Evolutionary conservation across 768 basidiomycete genomes (phyloP), one percentile per base, ranked within the genome.

Genomic region (Krasilnikovozyma curviuscula): DNA sequence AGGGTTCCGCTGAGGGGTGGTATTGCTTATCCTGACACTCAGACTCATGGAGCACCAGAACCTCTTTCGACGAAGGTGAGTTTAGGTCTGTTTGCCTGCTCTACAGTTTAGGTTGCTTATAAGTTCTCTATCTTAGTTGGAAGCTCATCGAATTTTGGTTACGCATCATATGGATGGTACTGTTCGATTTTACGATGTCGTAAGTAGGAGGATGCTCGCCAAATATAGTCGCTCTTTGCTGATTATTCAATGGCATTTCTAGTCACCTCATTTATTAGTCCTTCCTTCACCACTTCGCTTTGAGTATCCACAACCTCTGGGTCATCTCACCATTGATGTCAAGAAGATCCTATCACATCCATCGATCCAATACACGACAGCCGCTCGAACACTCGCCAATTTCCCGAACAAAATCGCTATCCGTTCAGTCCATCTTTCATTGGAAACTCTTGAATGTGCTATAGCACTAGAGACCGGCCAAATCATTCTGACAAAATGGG

Each of bases 291-390:
- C 78, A 3, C 61, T 83, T 1, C 64, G 70, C 23, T 67, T 71
- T 45, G 70, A 76, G 48, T 86, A 76, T 56, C 84, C 85, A 0
- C 68, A 70, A n/a, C 65, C 72, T 1, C 67, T 83, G 8, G 70
- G 72, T 5, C 67, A 71, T 16, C 69, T 84, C 23, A 76, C 71
- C 3, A 73, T 85, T 42, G 71, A 78, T 32, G 56, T 83, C 8
- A 64, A 67, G 24, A 56, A 65, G 8, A 54, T 76, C n/a, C 64
- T 80, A 14, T 61, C 67, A 8, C 57, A 64, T 43, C 55, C 54
- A 4, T 40, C 63, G 41, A 35, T 58, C 4, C n/a, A 56, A 27
- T 35, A 61, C 32, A 47, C 63, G 0, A 61, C 61, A 0, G 46
- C 65, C 16, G 60, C 62, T 6, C 55, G 57, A 33, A 41, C 66